Percentiles rank a stretch among this genome's conserved stretches.
phyloP scores from a whole-genome alignment of 345 rosid species.

The Zanthoxylum bungeanum region DNA sequence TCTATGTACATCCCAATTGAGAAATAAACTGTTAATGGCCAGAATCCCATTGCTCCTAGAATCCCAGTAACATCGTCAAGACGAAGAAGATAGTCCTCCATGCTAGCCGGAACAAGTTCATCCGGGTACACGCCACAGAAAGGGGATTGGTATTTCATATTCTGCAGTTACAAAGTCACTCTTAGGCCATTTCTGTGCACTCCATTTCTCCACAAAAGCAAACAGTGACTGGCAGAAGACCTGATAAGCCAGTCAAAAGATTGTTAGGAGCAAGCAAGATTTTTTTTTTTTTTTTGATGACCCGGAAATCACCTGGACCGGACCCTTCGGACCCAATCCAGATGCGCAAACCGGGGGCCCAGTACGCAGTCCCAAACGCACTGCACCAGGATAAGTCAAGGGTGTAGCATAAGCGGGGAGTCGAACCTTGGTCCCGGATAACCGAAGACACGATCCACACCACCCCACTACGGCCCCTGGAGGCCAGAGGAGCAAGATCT shows the following conservation, averaged over 20 bases:
- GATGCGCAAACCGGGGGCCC: no score
- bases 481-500: constrained; percentile 61
- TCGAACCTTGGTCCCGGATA: no score
- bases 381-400: no score
- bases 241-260: constrained; percentile 71
- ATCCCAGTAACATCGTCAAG: constrained; percentile 47
- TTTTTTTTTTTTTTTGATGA: no score
- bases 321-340: no score
- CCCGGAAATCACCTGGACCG: no score
- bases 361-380: no score
- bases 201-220: constrained; percentile 58
- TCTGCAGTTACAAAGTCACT: constrained; percentile 40
- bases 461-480: no score
- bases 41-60: constrained; percentile 48
- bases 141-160: constrained; percentile 44
- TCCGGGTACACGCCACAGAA: constrained; percentile 36
- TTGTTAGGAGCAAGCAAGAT: constrained; percentile 70
- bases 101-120: constrained; percentile 44
- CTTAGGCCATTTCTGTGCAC: constrained; percentile 40
- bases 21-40: constrained; percentile 55
- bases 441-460: no score
- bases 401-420: no score
- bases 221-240: constrained; percentile 61
- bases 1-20: constrained; percentile 52
- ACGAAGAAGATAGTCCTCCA: constrained; percentile 54